Base-by-base conservation (phyloP, 208 protist genomes). In the Leishmania guyanensis region DNA sequence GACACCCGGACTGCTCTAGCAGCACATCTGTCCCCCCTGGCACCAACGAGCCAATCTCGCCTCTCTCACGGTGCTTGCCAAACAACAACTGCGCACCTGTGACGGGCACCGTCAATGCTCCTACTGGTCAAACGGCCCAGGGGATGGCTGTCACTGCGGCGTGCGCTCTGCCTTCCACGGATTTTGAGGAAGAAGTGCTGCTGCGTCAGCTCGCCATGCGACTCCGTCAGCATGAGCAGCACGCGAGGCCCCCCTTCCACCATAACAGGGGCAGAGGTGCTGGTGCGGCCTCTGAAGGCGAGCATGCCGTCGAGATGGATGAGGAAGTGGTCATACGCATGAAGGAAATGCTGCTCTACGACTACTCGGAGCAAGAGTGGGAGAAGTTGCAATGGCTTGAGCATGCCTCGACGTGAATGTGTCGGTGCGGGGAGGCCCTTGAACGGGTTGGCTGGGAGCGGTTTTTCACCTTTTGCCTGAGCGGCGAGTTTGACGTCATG, bases 311-410 rank as follows among this genome's bases (percentile, higher is more conserved):
- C 6, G 77, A 71, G 36, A 43, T 39, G 36, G 79, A 86, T 39
- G 66, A 83, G n/a, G 75, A 43, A 43, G 46, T 26, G 43, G 70
- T 80, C 17, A 62, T 77, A 79, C 74, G 77, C 14, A n/a, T 84
- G 39, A 39, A 86, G 22, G 71, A 88, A 75, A 77, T 93, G 43
- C 83, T 92, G 66, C 79, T 90, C n/a, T 69, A 84, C 65, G 91
- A 88, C 29, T 93, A 93, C 76, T 83, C 86, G 26, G 72, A 84
- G 5, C 86, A 86, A 26, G 91, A 96, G 81, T 96, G 91, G 91
- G 69, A 87, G 33, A 33, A 78, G 53, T 77, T 96, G 65, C 71
- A 78, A 68, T 77, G 86, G 74, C 53, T 92, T 17, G 87, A 79
- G 2, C 51, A 39, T 33, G 46, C 58, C 5, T 74, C 76, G 53